Evolutionary conservation across 208 protist species (phyloP), one percentile per base, ranked within the genome.

Genomic region (Crithidia expoeki): DNA sequence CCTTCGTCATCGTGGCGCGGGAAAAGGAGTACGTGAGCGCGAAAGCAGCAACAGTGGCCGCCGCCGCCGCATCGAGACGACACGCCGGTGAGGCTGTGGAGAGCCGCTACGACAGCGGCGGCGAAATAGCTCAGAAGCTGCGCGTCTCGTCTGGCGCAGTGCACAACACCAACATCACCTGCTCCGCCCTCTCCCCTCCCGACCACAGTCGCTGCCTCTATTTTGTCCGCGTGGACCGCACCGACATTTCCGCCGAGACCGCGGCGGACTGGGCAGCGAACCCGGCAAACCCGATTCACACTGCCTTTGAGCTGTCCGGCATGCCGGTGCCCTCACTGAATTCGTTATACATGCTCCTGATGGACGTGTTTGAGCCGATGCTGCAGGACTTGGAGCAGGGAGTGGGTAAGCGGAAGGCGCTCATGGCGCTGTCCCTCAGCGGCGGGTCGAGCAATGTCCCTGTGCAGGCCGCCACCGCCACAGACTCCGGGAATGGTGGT

Each of bases 131-230:
- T 19, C 85, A 81, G 68, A 85, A 83, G 68, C 76, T 96, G 21
- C 77, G 80, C 11, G 84, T 88, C 21, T 83, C 81, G 32, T 84
- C 68, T 19, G 79, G 79, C 12, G 76, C 86, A 16, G 79, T 96
- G 79, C 66, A 79, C 70, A 96, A 92, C 73, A 68, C 74, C 58
- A 96, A 96, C 68, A 91, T 96, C 56, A 94, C 92, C 21, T 87
- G 86, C 53, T 96, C 92, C 16, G 63, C 79, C 49, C 85, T 94
- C 66, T 82, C 84, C 55, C 56, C 89, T 3, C 66, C 68, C 5
- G 92, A 96, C 62, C 81, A 83, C 55, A 95, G 86, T 30, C 89
- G 89, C 27, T 97, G 92, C 63, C 49, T 97, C 40, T 97, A 92
- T 62, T 94, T 95, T 68, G 74, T 83, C 21, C 86, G 90, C 14